Percentiles rank a stretch among this genome's conserved stretches.
Conservation (phyloP, 140 eudicot species). For the Bidens hawaiensis region DNA sequence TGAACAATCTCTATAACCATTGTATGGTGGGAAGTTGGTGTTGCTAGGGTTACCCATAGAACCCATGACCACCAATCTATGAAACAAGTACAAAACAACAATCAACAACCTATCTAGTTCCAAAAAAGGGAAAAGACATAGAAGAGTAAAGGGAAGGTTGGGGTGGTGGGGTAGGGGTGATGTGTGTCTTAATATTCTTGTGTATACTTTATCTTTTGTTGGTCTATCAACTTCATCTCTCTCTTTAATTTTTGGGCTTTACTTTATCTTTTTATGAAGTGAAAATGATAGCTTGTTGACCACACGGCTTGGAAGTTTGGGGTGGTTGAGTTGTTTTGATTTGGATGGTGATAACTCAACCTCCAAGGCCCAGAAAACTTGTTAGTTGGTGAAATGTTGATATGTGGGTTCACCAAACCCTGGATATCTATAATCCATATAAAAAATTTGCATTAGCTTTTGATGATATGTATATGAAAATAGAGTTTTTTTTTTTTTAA, state of each 20-base stretch:
- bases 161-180: constrained; percentile 25
- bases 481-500: too few species aligned
- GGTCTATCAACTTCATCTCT: constrained; percentile 25
- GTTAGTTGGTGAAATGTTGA: constrained; percentile 37
- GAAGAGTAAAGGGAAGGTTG: constrained; percentile 35
- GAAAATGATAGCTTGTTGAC: constrained; percentile 44
- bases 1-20: constrained; percentile 64
- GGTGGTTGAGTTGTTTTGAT: constrained; percentile 37
- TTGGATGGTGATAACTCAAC: constrained; percentile 33
- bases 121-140: constrained; percentile 22
- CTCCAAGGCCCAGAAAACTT: constrained; percentile 18
- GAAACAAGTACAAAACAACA: constrained; percentile 16
- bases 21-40: constrained; percentile 54
- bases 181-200: constrained; percentile 36
- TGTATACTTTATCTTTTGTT: constrained; percentile 33
- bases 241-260: constrained; percentile 27
- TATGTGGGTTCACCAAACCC: constrained; percentile 36
- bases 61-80: constrained; percentile 42
- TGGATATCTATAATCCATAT: constrained; percentile 9
- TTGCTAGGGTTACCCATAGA: constrained; percentile 44
- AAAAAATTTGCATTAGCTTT: not conserved
- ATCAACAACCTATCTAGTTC: constrained; percentile 32
- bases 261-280: constrained; percentile 28
- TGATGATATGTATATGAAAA: not conserved
- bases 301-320: constrained; percentile 13